Conservation (phyloP, 805 yeast species). For the Suhomyces canberraensis region DNA sequence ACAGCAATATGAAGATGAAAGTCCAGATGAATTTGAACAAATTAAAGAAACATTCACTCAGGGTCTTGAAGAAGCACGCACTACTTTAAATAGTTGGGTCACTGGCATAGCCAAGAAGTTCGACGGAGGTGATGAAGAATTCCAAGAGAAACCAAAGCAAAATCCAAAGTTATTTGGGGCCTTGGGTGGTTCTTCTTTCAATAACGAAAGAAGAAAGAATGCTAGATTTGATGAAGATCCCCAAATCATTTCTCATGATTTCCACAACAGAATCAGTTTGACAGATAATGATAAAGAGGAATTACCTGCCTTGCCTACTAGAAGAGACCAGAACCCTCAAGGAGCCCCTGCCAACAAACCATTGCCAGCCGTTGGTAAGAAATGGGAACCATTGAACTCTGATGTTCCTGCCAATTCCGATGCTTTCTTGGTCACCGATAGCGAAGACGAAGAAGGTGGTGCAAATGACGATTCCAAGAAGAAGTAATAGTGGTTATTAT, state of each 20-base stretch:
- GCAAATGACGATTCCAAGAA: neutral
- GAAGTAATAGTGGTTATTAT: neutral
- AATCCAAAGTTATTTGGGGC: conserved; percentile 43
- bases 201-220: conserved; percentile 12
- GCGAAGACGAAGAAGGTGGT: conserved; percentile 38
- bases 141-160: conserved; percentile 8
- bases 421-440: conserved; percentile 43
- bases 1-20: conserved; percentile 27
- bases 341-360: conserved; percentile 3
- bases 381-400: conserved; percentile 39
- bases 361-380: conserved; percentile 10
- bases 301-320: conserved; percentile 23
- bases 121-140: conserved; percentile 21
- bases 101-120: conserved; percentile 59
- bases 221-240: conserved; percentile 52
- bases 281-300: conserved; percentile 30
- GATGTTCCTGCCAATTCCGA: conserved; percentile 41
- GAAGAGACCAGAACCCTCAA: conserved; percentile 6
- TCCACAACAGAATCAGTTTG: conserved; percentile 45
- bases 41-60: conserved; percentile 65
- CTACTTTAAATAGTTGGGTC: conserved; percentile 76
- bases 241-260: conserved; percentile 46
- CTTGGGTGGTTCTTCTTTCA: conserved; percentile 43
- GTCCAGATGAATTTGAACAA: conserved; percentile 60
- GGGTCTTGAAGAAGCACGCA: conserved; percentile 78